phyloP scores from a whole-genome alignment of 2,329 filamentous ascomycete species.

The Teratosphaeria nubilosa region DNA sequence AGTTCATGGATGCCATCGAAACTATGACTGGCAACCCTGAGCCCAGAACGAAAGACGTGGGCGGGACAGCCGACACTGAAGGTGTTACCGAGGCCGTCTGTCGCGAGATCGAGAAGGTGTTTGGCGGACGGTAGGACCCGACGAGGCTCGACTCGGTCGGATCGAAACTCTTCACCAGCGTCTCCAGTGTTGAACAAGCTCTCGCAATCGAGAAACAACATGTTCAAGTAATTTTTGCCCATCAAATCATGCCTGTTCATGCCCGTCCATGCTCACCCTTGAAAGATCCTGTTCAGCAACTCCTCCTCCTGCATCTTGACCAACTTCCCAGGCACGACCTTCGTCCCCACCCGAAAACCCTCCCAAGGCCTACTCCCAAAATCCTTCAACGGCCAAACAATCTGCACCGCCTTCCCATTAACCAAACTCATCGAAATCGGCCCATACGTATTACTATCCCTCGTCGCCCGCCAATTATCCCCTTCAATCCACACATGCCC shows the following conservation, averaged over 20 bases:
- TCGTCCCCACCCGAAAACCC: slow-evolving; percentile 38
- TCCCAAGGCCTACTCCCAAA: slow-evolving; percentile 44
- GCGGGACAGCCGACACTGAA: slow-evolving; percentile 34
- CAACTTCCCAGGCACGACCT: slow-evolving; percentile 28
- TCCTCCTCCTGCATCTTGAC: slow-evolving; percentile 1
- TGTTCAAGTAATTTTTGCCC: not conserved
- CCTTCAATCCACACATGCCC: slow-evolving; percentile 95
- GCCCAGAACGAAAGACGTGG: slow-evolving; percentile 45
- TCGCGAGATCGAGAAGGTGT: not conserved
- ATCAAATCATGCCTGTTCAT: not conserved
- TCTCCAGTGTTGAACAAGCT: no score
- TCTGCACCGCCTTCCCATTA: slow-evolving; percentile 60
- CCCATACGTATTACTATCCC: slow-evolving; percentile 86
- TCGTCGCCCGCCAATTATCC: slow-evolving; percentile 61
- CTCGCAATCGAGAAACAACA: not conserved
- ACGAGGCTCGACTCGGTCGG: no score
- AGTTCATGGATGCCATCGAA: slow-evolving; percentile 44
- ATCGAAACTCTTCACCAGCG: no score
- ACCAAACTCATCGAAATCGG: slow-evolving; percentile 59
- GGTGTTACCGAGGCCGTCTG: slow-evolving; percentile 36
- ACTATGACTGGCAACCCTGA: slow-evolving; percentile 41
- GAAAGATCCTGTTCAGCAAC: not conserved
- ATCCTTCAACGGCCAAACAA: slow-evolving; percentile 56
- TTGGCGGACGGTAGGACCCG: not conserved
- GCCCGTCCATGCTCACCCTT: not conserved